Base-by-base conservation (phyloP, 306 rosid species). In the Vigna trinervia region DNA sequence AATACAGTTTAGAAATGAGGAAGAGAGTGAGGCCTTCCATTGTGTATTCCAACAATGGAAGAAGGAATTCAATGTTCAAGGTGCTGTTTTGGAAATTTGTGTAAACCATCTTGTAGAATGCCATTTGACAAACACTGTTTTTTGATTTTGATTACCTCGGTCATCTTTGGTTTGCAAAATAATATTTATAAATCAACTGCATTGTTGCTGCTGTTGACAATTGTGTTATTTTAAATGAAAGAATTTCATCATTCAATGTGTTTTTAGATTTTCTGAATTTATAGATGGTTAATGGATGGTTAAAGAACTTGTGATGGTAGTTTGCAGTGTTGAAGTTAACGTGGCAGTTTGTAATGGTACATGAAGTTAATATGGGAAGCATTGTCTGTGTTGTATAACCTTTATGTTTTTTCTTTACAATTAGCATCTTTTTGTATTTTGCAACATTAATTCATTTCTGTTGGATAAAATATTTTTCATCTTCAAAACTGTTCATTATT, bases 21-120 rank as follows among this genome's bases (percentile, higher is more conserved):
- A 82, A 64, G 94, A 89, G 70, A 82, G 92, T 81, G 85, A 28
- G 36, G 90, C 86, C 69, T 89, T 93, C 86, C 96, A 93, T 79
- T 28, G 65, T 79, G 87, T 85, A 77, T 88, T 87, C 83, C 88
- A 89, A 83, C 89, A 87, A 74, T 80, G 87, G 94, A 89, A 89
- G 85, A 73, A 86, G 64, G 88, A 81, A 80, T 53, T 69, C 81
- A 51, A 47, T 79, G 74, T 47, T 81, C 84, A 89, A 90, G 97
- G 96, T 93, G 80, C 87, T 81, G 14, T 80, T 82, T 83, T 71
- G 39, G 65, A 69, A 73, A 64, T 78, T 76, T 63, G 23, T 50
- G 34, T 68, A 54, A 69, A 67, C 66, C 63, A 57, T 41, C 54
- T 76, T 60, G 45, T 74, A 54, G 53, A 61, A 32, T 54, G 63